These are phyloP conservation scores for Gomphus sp. DNA, from an alignment of 1,284 basidiomycete genomes.

Conservation along the genomic window DNA sequence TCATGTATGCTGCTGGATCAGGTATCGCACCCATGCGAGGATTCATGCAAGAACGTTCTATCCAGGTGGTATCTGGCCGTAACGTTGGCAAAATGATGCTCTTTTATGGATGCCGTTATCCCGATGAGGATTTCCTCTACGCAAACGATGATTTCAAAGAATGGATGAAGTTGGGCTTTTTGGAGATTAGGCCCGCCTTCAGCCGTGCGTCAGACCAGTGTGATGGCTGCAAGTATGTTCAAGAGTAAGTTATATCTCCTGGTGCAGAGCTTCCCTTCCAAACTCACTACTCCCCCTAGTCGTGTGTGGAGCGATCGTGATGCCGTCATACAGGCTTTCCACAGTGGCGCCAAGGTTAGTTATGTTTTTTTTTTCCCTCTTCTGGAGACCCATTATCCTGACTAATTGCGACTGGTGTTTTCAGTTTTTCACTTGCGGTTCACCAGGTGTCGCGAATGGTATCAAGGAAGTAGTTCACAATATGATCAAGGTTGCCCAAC, in stretches of 20 bases:
- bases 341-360: constrained; percentile 24
- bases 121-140: constrained; percentile 37
- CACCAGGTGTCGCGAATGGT: constrained; percentile 28
- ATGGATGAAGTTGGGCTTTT: constrained; percentile 35
- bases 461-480: constrained; percentile 28
- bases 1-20: constrained; percentile 42
- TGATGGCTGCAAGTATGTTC: constrained; percentile 38
- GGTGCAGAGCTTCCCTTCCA: neutral
- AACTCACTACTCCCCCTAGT: constrained; percentile 19
- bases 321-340: constrained; percentile 26
- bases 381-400: neutral
- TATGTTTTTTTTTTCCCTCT: neutral
- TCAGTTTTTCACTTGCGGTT: constrained; percentile 42
- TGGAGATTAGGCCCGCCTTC: constrained; percentile 43
- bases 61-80: constrained; percentile 36
- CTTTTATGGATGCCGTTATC: constrained; percentile 41
- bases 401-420: neutral
- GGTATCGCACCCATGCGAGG: constrained; percentile 46
- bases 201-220: constrained; percentile 29
- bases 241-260: constrained; percentile 28
- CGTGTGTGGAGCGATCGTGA: constrained; percentile 36
- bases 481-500: constrained; percentile 25
- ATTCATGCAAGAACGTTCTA: constrained; percentile 44
- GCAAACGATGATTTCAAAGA: constrained; percentile 30
- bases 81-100: constrained; percentile 33